Evolutionary conservation across 1,284 basidiomycete genomes (phyloP).

Genomic region (Ustilago sp.): DNA sequence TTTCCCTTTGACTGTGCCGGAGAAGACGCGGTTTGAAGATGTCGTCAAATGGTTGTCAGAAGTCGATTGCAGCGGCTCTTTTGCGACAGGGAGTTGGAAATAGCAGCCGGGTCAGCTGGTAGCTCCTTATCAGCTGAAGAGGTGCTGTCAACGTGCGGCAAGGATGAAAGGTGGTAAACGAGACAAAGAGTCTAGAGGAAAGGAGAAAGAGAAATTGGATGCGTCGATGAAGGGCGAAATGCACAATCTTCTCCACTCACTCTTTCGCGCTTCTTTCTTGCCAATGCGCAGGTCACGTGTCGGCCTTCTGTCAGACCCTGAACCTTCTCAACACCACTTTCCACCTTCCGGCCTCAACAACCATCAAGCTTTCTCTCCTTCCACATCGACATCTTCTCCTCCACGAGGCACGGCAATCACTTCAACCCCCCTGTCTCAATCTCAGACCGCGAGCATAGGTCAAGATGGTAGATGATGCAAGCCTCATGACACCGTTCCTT

Average conservation of each 20-base stretch:
- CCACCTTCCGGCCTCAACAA: neutral
- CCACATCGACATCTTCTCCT: neutral
- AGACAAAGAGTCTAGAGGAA: slow-evolving; percentile 6
- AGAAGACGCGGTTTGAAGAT: no score
- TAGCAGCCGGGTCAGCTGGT: no score
- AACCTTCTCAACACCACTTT: neutral
- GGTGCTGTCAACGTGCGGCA: neutral
- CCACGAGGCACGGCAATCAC: neutral
- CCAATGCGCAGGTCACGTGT: slow-evolving; percentile 2
- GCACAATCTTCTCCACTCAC: slow-evolving; percentile 27
- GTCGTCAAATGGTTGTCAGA: no score
- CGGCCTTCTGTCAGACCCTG: neutral
- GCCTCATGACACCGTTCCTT: neutral
- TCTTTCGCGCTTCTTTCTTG: neutral
- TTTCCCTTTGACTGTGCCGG: no score
- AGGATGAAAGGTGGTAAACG: slow-evolving; percentile 13
- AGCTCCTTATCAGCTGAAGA: no score
- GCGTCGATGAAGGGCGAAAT: neutral
- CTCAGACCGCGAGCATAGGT: neutral
- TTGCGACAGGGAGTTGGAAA: no score
- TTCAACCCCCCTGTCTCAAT: neutral
- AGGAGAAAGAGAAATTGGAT: neutral
- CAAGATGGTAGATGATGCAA: slow-evolving; percentile 8
- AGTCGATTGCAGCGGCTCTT: no score
- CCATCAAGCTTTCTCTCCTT: neutral